Evolutionary conservation across 1,284 basidiomycete species (phyloP).

Genomic region (Boletus calvinii): DNA sequence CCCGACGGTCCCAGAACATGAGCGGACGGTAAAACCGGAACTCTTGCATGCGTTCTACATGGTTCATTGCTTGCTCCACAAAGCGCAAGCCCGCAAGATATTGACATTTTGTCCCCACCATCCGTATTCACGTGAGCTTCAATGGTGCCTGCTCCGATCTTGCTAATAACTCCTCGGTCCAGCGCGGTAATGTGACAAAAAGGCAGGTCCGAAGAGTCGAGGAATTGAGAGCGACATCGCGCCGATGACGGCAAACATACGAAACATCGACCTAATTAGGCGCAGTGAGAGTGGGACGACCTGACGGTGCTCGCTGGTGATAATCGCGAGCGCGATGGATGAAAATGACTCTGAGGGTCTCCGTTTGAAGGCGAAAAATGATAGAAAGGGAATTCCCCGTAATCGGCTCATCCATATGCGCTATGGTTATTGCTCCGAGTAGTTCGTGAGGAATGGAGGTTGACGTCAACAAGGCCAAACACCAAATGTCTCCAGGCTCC

Average conservation of each 20-base stretch:
- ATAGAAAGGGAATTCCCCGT: constrained; percentile 5
- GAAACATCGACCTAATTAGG: constrained; percentile 30
- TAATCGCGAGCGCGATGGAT: constrained; percentile 10
- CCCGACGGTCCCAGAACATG: neutral
- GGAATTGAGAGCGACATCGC: neutral
- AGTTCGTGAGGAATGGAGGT: too few relatives aligned
- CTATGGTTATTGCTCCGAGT: too few relatives aligned
- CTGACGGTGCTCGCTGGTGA: neutral
- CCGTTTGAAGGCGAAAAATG: constrained; percentile 27
- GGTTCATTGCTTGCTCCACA: constrained; percentile 16
- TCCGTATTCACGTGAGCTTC: constrained; percentile 9
- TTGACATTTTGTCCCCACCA: too few relatives aligned
- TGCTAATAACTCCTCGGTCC: constrained; percentile 33
- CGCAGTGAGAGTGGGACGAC: neutral
- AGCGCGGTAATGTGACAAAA: constrained; percentile 19
- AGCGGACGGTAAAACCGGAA: neutral
- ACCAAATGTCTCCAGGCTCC: neutral
- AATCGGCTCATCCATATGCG: too few relatives aligned
- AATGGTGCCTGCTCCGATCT: constrained; percentile 34
- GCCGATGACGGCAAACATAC: constrained; percentile 27
- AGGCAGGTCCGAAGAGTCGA: constrained; percentile 11
- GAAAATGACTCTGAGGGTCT: constrained; percentile 22
- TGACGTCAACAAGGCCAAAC: constrained; percentile 22
- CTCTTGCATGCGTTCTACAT: neutral
- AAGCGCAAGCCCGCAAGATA: too few relatives aligned